Evolutionary conservation across 2,329 filamentous ascomycete genomes (phyloP), one percentile per base, ranked within the genome.

Genomic region (Hyphodiscus sp.): DNA sequence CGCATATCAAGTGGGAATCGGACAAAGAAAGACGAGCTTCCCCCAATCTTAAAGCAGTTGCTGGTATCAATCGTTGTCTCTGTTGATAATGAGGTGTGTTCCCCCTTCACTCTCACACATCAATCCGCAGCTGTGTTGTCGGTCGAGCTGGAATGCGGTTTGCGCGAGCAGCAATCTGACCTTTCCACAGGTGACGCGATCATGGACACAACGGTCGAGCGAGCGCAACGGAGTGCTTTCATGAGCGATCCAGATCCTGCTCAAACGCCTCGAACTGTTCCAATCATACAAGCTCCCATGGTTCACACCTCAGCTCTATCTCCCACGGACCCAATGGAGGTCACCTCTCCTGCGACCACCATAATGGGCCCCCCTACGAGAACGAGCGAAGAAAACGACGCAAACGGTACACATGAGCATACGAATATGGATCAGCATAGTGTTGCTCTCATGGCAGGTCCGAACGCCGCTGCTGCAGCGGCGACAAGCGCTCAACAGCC

Each of bases 401-500:
- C 64, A 61, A 68, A 69, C 61, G 64, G 65, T 45, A 52, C 58
- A 48, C 64, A 66, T 42, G 66, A 68, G 26, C 62, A 67, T 41
- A 64, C 61, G 51, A 58, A 57, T 20, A 61, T 61, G 52, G 65
- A 68, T 52, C 73, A 66, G 70, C 71, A 51, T 73, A 74, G 56
- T 49, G 60, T 57, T 50, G 61, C 61, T 52, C 65, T 56, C 56
- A 53, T 66, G 53, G 60, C 61, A 49, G 63, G 61, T 38, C 65
- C 64, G 48, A 68, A 60, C 58, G 68, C 69, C 49, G 68, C 69
- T 30, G 72, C 74, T 1, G 70, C 77, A 1, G 76, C 76, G 41
- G 84, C 85, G 19, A 83, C 87, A 5, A 86, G 86, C 47, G 86
- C 91, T 50, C 90, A 95, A 68, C 91, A 96, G 68, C 91, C 94